Percentiles rank a stretch among this genome's conserved stretches.
phyloP scores from a whole-genome alignment of 768 basidiomycete genomes.

The Bullera alba region DNA sequence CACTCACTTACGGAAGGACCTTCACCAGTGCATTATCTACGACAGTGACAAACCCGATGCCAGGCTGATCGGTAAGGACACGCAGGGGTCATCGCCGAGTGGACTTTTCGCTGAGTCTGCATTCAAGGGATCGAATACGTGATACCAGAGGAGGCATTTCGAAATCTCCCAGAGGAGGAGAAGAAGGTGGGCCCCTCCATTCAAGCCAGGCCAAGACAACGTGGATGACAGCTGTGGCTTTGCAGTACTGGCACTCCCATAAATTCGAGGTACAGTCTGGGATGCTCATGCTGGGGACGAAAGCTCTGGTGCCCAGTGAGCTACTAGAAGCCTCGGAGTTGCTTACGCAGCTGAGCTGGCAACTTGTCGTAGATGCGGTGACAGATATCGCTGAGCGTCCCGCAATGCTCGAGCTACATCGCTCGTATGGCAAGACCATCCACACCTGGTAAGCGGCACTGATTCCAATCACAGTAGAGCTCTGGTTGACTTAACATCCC shows the following conservation, averaged over 20 bases:
- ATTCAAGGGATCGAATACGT: conserved; percentile 52
- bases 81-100: background rate
- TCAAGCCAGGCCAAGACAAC: background rate
- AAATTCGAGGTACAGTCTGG: conserved; percentile 44
- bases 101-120: too few species aligned
- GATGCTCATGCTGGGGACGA: conserved; percentile 36
- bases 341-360: background rate
- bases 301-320: conserved; percentile 36
- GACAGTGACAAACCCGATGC: conserved; percentile 51
- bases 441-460: conserved; percentile 30
- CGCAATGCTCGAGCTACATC: conserved; percentile 50
- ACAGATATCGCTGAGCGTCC: conserved; percentile 36
- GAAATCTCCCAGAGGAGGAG: conserved; percentile 50
- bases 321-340: background rate
- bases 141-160: conserved; percentile 50
- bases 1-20: conserved; percentile 46
- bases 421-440: conserved; percentile 52
- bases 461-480: too few species aligned
- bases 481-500: background rate
- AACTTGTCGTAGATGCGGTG: conserved; percentile 18
- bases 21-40: conserved; percentile 52
- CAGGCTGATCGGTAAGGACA: conserved; percentile 48
- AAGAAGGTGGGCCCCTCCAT: conserved; percentile 40
- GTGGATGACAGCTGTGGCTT: background rate
- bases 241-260: conserved; percentile 54